Evolutionary conservation across 768 basidiomycete genomes (phyloP), one percentile per base, ranked within the genome.

Genomic region (Lactarius hatsudake): DNA sequence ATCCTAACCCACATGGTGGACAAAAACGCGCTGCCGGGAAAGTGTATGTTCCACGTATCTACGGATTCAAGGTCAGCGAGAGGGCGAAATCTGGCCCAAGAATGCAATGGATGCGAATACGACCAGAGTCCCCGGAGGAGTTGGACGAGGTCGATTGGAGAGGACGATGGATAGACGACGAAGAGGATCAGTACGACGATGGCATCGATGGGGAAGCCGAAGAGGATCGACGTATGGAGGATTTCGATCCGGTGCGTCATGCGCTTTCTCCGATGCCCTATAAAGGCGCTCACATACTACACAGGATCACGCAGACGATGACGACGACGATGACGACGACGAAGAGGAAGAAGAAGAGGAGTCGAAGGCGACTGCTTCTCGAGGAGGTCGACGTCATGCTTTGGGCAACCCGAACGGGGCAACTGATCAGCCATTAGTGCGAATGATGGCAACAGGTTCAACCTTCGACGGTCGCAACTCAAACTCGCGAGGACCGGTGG

Each of bases 51-150:
- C 93, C 96, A 6, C 85, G 90, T 76, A 96, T 99, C 74, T 98
- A 98, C 72, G 97, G 97, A 0, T 99, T 99, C 84, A 93, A 90
- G 78, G 96, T 99, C 32, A 95, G 90, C 74, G 97, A 99, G 76
- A 82, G 93, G 61, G 94, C 97, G 13, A 91, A 94, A 76, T 92
- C 87, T 72, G 97, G 97, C 5, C 97, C 97, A 17, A 83, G 97
- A 66, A 98, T 99, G 96, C 89, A 90, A 73, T 99, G 97, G 97
- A 77, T 98, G 76, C 83, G 97, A 63, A 76, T 94, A 76, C 82
- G 96, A 66, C 96, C 96, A 38, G 87, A 90, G 75, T 87, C 82
- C 65, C 83, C 87, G 1, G 84, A 85, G 63, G 93, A 96, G 72
- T 77, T 98, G 72, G 93, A 95, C 71, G 80, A 83, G 73, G 95